Evolutionary conservation across 257 asterid species (phyloP).

Genomic region (Datura wrightii): DNA sequence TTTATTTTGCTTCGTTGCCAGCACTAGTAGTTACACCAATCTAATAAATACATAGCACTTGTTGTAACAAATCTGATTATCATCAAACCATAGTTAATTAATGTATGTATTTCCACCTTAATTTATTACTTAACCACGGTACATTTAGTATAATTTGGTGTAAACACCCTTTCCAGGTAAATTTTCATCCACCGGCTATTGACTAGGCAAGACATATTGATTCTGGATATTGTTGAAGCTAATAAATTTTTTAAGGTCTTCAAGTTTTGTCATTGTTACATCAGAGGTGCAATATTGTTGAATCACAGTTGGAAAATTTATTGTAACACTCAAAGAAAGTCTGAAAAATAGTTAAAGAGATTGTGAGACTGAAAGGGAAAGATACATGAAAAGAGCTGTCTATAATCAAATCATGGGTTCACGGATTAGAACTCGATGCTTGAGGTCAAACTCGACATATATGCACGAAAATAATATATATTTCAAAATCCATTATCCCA

Average conservation of each 20-base stretch:
- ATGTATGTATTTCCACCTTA: too few species aligned
- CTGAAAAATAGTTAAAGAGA: not conserved
- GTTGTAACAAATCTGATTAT: not conserved
- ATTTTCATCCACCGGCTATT: not conserved
- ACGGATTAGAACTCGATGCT: not conserved
- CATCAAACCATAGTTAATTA: too few species aligned
- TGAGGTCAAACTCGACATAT: not conserved
- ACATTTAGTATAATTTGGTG: too few species aligned
- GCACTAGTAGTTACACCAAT: not conserved
- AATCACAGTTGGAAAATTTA: not conserved
- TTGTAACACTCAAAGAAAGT: not conserved
- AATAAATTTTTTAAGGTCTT: not conserved
- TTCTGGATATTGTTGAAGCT: not conserved
- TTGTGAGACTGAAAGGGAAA: not conserved
- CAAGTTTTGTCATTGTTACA: not conserved
- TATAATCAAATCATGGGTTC: not conserved
- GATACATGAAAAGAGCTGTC: slow-evolving; percentile 9
- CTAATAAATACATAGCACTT: not conserved
- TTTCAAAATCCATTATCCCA: not conserved
- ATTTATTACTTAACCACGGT: too few species aligned
- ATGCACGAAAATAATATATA: not conserved
- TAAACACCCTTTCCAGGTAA: not conserved
- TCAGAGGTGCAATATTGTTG: not conserved
- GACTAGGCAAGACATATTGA: slow-evolving; percentile 9
- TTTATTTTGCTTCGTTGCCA: not conserved